Evolutionary conservation across 495 filamentous ascomycete genomes (phyloP).

Genomic region (Clavariopsis aquatica): DNA sequence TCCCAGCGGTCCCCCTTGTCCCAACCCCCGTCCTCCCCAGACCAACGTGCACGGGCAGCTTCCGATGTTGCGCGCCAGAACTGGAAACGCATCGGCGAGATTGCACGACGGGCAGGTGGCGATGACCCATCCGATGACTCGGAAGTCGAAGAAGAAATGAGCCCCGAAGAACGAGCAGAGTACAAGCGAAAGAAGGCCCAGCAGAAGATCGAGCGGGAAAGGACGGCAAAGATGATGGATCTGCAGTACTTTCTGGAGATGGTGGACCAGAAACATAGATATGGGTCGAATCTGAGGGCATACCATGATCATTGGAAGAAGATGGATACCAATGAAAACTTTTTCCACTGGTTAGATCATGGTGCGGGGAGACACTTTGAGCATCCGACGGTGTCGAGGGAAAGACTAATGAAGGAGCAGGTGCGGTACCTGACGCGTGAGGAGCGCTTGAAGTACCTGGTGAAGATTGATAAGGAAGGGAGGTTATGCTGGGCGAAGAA

Average conservation of each 20-base stretch:
- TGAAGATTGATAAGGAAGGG: slow-evolving; percentile 45
- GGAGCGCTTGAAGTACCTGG: slow-evolving; percentile 45
- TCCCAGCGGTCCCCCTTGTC: slow-evolving; percentile 8
- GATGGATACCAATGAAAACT: slow-evolving; percentile 75
- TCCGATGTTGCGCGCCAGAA: slow-evolving; percentile 59
- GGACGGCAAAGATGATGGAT: slow-evolving; percentile 76
- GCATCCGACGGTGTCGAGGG: slow-evolving; percentile 45
- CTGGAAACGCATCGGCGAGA: slow-evolving; percentile 71
- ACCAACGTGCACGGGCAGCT: slow-evolving; percentile 15
- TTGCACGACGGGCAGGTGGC: slow-evolving; percentile 69
- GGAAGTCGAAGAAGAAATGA: slow-evolving; percentile 42
- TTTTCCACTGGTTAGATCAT: slow-evolving; percentile 94
- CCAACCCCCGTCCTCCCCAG: neutral
- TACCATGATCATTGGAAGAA: slow-evolving; percentile 87
- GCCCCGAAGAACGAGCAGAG: slow-evolving; percentile 39
- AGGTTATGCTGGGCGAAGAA: slow-evolving; percentile 58
- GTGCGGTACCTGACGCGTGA: slow-evolving; percentile 49
- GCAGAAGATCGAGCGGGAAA: slow-evolving; percentile 50
- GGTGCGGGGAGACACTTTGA: slow-evolving; percentile 53
- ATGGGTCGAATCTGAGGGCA: slow-evolving; percentile 77
- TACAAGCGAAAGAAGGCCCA: slow-evolving; percentile 42
- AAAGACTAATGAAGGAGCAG: slow-evolving; percentile 44
- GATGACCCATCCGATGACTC: slow-evolving; percentile 53
- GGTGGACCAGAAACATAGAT: slow-evolving; percentile 85
- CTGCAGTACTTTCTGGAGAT: slow-evolving; percentile 91